Evolutionary conservation across 129 eudicot species (phyloP), one percentile per base, ranked within the genome.

Genomic region (Escallonia herrerae): DNA sequence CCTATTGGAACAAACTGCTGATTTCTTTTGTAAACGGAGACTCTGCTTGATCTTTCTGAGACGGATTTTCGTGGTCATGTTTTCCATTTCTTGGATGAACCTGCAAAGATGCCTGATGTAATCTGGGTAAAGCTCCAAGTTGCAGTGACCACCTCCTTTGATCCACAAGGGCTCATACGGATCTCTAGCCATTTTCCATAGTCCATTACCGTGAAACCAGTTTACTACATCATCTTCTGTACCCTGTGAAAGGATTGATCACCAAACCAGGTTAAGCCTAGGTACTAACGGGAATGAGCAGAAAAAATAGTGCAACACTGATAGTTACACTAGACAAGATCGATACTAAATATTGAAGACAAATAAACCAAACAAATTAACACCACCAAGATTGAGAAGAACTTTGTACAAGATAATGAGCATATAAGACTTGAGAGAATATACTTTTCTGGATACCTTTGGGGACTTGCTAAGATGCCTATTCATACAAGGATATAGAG

Each of bases 161-260:
- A 93, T 93, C 99, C 99, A 93, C 62, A 93, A 75, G 40, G 99
- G 99, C 72, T 93, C 99, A 55, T 86, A 93, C 38, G 99, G 93
- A 57, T 93, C 99, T 65, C 82, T 76, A 1, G 91, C 87, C 90
- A 80, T 79, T 74, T 89, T 84, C 96, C 99, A 93, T 63, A 93
- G 65, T 52, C 83, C 88, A 40, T 89, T 77, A n/a, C 99, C 99
- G n/a, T 93, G 99, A 64, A 77, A 56, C 84, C 90, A 93, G 64
- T 78, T 86, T 53, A 93, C 99, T 13, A 93, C 99, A 62, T 93
- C 99, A 59, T 93, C 99, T 58, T 93, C 99, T 0, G 99, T 93
- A 5, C 99, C 99, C 99, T 93, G 82, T 38, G 72, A 65, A 74
- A 56, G 38, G 56, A n/a, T 74, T 64, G 12, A 43, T 55, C 14